phyloP scores from a whole-genome alignment of 257 asterid genomes.

The Leptodermis oblonga region DNA sequence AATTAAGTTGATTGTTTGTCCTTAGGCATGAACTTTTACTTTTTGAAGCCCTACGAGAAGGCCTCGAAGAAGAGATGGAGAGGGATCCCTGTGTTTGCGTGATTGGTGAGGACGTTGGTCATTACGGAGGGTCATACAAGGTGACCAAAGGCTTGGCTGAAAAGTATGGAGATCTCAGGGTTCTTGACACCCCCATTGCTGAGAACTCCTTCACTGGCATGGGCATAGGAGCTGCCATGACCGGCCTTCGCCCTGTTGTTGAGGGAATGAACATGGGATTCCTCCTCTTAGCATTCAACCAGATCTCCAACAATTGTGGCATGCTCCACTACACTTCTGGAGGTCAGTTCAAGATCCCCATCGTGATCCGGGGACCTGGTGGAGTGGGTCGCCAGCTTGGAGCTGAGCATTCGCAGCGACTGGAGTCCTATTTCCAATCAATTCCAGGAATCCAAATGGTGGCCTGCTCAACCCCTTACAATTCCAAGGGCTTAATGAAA shows the following conservation, averaged over 20 bases:
- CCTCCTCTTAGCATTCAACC: slow-evolving; percentile 79
- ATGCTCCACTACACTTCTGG: slow-evolving; percentile 93
- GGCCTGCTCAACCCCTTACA: slow-evolving; percentile 79
- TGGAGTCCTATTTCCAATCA: slow-evolving; percentile 79
- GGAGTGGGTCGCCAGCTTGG: slow-evolving; percentile 96
- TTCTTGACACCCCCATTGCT: slow-evolving; percentile 83
- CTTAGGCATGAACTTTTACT: slow-evolving; percentile 79
- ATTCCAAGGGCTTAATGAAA: slow-evolving; percentile 80
- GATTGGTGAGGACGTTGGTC: slow-evolving; percentile 85
- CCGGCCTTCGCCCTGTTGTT: slow-evolving; percentile 70
- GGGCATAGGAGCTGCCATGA: slow-evolving; percentile 89
- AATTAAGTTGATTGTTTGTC: slow-evolving; percentile 3
- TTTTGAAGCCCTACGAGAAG: slow-evolving; percentile 83
- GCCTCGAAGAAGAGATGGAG: slow-evolving; percentile 88
- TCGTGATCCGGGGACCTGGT: slow-evolving; percentile 87
- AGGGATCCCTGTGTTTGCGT: slow-evolving; percentile 72
- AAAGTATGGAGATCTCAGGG: slow-evolving; percentile 77
- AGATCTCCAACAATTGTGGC: slow-evolving; percentile 86
- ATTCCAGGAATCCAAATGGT: slow-evolving; percentile 89
- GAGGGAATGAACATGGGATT: slow-evolving; percentile 98
- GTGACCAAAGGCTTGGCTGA: slow-evolving; percentile 67
- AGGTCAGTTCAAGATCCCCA: slow-evolving; percentile 76
- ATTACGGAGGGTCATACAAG: slow-evolving; percentile 86
- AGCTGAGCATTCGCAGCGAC: slow-evolving; percentile 87
- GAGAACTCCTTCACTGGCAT: slow-evolving; percentile 89